Base-by-base conservation (phyloP, 2,329 filamentous ascomycete species). In the Xylaria polymorpha region DNA sequence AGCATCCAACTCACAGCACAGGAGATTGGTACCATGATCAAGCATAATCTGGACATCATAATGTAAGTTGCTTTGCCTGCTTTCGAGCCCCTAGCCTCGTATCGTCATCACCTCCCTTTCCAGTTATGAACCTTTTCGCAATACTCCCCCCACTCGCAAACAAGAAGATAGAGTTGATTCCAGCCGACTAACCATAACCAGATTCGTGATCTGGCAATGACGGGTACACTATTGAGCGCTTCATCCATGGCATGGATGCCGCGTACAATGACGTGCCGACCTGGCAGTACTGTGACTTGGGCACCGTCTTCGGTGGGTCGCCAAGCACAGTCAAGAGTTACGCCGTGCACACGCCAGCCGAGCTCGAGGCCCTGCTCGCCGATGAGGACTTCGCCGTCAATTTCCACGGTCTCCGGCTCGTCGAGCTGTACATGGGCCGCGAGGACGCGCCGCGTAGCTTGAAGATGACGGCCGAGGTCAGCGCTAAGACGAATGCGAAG, bases 221-320 rank as follows among this genome's bases (percentile, higher is more conserved):
- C 48, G 94, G 94, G 12, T 97, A 92, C 82, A 96, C 94, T 10
- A 96, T 97, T 78, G 94, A 97, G 82, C 89, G 94, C 37, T 92
- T 89, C 79, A 97, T 97, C 76, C 94, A 97, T 80, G 93, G 93
- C 62, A 91, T 91, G 89, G 84, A 94, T 9, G 92, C 88, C 39
- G 79, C 78, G 32, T 97, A 97, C 83, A 97, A 97, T 77, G 92
- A 97, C 77, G 90, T 97, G 66, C 85, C 87, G 67, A 80, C 83
- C 12, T 97, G 94, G 94, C 85, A 91, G 60, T 92, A 91, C 83
- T 89, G 88, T 78, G 88, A 89, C 22, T 80, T 94, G 0, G 86
- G 92, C 1, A 83, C 84, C 4, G 87, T 88, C 0, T 94, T 96
- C 76, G 91, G 92, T 51, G 89, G 84, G 0, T 74, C 74, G 18